Evolutionary conservation across 2,329 filamentous ascomycete genomes (phyloP).

Genomic region (Calonectria henricotiae): DNA sequence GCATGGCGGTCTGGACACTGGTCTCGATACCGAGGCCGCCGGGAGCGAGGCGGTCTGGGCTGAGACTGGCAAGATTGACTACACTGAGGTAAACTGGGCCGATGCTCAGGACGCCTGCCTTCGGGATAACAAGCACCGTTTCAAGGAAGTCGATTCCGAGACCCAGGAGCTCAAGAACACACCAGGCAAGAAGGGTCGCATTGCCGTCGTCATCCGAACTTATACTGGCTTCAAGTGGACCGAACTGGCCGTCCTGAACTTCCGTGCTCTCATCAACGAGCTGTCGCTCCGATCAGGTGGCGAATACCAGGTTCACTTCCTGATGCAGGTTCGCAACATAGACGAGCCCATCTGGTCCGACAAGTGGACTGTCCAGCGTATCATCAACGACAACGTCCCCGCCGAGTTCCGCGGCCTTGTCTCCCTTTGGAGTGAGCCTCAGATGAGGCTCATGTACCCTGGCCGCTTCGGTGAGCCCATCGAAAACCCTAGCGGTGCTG

Average conservation of each 20-base stretch:
- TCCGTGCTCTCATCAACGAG: slow-evolving; percentile 87
- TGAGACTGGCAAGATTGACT: slow-evolving; percentile 71
- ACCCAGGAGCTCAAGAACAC: slow-evolving; percentile 56
- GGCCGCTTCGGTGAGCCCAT: slow-evolving; percentile 80
- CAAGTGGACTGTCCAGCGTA: slow-evolving; percentile 78
- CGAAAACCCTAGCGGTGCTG: slow-evolving; percentile 70
- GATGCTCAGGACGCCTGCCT: slow-evolving; percentile 70
- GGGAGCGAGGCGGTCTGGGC: slow-evolving; percentile 76
- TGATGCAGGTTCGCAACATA: slow-evolving; percentile 88
- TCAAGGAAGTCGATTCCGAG: slow-evolving; percentile 60
- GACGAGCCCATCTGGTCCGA: slow-evolving; percentile 88
- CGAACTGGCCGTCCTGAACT: slow-evolving; percentile 82
- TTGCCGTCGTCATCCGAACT: slow-evolving; percentile 84
- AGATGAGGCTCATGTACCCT: slow-evolving; percentile 85
- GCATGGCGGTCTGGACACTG: slow-evolving; percentile 80
- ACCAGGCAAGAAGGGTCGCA: slow-evolving; percentile 69
- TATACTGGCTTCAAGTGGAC: slow-evolving; percentile 88
- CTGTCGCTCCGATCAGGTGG: slow-evolving; percentile 83
- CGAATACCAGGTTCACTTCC: slow-evolving; percentile 87
- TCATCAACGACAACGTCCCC: slow-evolving; percentile 78
- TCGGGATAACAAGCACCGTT: slow-evolving; percentile 76
- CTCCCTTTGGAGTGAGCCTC: slow-evolving; percentile 87
- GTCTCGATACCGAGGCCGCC: slow-evolving; percentile 80
- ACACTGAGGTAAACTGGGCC: slow-evolving; percentile 71
- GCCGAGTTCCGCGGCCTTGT: slow-evolving; percentile 86